A percentile compares a stretch with the other conserved stretches of the same genome.
Evolutionary conservation across 176 grass and related monocot genomes (phyloP).

Genomic region (Oryza glaberrima): DNA sequence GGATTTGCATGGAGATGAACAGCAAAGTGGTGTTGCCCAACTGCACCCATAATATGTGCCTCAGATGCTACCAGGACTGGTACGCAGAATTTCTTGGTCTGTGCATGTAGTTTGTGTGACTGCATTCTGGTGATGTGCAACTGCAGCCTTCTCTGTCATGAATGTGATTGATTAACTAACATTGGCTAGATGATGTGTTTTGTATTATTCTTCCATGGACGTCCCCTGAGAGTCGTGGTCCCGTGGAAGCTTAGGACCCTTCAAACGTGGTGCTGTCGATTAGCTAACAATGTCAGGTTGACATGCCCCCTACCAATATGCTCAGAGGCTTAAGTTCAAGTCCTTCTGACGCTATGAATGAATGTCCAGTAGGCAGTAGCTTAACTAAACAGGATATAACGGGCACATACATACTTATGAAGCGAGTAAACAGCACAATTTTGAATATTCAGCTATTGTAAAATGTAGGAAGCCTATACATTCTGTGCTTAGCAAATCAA

Average conservation of each 20-base stretch:
- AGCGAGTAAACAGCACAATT: constrained; percentile 2
- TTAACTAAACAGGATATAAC: constrained; percentile 26
- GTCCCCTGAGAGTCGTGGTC: neutral
- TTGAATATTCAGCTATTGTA: neutral
- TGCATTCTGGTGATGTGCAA: constrained; percentile 32
- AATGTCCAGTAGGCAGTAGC: constrained; percentile 9
- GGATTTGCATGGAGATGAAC: constrained; percentile 83
- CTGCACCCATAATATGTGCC: constrained; percentile 79
- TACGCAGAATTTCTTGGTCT: constrained; percentile 23
- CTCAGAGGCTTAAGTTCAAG: neutral
- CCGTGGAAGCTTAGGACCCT: constrained; percentile 14
- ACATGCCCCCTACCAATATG: neutral
- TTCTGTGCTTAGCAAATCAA: neutral
- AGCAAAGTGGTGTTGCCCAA: constrained; percentile 84
- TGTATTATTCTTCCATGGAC: constrained; percentile 14
- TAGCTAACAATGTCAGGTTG: constrained; percentile 25
- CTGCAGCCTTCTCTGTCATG: constrained; percentile 27
- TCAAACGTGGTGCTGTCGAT: constrained; percentile 18
- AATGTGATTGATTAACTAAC: neutral
- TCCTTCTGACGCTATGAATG: neutral
- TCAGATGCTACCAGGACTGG: constrained; percentile 76
- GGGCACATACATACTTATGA: constrained; percentile 3
- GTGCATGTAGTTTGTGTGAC: constrained; percentile 30
- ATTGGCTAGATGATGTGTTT: neutral
- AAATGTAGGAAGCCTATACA: constrained; percentile 7